Percentiles rank a stretch among this genome's conserved stretches.
Conservation (phyloP, 805 yeast genomes). For the Candida khao-thaluensis region DNA sequence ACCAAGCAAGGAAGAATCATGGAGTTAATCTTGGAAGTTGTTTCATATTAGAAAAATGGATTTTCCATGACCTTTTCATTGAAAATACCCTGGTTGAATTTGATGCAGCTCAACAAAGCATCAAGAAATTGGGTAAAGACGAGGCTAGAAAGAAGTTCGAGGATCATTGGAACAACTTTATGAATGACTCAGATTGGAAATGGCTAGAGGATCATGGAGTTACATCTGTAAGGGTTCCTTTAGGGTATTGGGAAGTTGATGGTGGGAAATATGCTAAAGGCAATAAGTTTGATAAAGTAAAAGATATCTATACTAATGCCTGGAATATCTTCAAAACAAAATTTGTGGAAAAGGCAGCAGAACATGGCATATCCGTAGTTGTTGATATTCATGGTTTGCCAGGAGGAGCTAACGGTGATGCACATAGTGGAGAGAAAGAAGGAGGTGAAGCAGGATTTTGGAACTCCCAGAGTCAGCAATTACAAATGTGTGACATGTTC, state of each 20-base stretch:
- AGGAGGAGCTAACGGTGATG: conserved; percentile 85
- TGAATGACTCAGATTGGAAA: conserved; percentile 72
- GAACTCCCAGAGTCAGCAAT: conserved; percentile 42
- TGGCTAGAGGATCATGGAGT: conserved; percentile 68
- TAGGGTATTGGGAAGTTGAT: conserved; percentile 88
- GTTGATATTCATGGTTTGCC: conserved; percentile 90
- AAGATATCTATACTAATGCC: conserved; percentile 61
- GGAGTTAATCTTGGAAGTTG: conserved; percentile 87
- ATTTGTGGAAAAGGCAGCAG: conserved; percentile 58
- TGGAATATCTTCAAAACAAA: conserved; percentile 61
- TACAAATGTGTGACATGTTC: conserved; percentile 49
- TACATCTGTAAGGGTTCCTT: conserved; percentile 80
- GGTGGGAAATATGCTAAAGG: conserved; percentile 57
- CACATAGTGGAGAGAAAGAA: conserved; percentile 70
- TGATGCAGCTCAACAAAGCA: conserved; percentile 59
- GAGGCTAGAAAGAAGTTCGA: conserved; percentile 55
- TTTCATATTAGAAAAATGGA: conserved; percentile 80
- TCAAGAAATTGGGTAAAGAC: conserved; percentile 50
- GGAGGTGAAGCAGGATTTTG: conserved; percentile 65
- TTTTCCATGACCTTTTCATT: conserved; percentile 59
- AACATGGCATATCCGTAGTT: conserved; percentile 66
- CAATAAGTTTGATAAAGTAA: conserved; percentile 59
- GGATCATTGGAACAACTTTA: conserved; percentile 63
- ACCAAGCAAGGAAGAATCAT: conserved; percentile 59
- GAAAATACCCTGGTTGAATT: conserved; percentile 62